Evolutionary conservation across 2,329 filamentous ascomycete genomes (phyloP).

Genomic region (Pestalotiopsis sp.): DNA sequence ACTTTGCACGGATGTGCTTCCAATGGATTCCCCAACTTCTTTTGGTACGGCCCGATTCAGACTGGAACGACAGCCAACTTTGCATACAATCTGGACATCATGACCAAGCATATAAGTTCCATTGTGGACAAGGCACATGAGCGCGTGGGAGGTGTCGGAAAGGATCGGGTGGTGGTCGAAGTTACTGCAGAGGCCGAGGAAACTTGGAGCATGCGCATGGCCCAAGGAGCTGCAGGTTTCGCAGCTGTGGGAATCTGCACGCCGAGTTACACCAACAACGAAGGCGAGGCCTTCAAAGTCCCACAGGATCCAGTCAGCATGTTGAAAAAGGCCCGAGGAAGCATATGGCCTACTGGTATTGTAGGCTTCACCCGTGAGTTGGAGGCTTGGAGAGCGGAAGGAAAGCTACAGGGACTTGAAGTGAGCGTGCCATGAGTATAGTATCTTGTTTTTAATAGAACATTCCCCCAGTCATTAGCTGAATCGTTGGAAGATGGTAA

Average conservation of each 20-base stretch:
- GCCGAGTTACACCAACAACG: slow-evolving; percentile 5
- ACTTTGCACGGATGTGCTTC: slow-evolving; percentile 19
- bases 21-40: slow-evolving; percentile 12
- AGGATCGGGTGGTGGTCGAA: slow-evolving; percentile 2
- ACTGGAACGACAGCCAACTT: slow-evolving; percentile 7
- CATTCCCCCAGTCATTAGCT: not conserved
- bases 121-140: slow-evolving; percentile 1
- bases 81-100: slow-evolving; percentile 1
- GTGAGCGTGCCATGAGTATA: not conserved
- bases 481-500: not conserved
- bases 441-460: not conserved
- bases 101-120: not conserved
- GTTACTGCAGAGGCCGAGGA: slow-evolving; percentile 3
- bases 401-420: slow-evolving; percentile 5
- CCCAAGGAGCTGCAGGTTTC: slow-evolving; percentile 2
- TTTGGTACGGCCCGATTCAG: slow-evolving; percentile 5
- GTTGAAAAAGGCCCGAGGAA: not conserved
- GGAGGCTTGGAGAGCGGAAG: slow-evolving; percentile 7
- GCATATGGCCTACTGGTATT: slow-evolving; percentile 7
- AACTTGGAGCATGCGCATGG: slow-evolving; percentile 1
- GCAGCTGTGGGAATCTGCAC: not conserved
- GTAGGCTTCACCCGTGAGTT: not conserved
- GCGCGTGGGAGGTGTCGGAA: not conserved
- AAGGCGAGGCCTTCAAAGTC: slow-evolving; percentile 1
- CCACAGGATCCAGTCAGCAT: not conserved